Evolutionary conservation across 2,329 filamentous ascomycete genomes (phyloP).

Genomic region (Pseudogymnoascus verrucosus): DNA sequence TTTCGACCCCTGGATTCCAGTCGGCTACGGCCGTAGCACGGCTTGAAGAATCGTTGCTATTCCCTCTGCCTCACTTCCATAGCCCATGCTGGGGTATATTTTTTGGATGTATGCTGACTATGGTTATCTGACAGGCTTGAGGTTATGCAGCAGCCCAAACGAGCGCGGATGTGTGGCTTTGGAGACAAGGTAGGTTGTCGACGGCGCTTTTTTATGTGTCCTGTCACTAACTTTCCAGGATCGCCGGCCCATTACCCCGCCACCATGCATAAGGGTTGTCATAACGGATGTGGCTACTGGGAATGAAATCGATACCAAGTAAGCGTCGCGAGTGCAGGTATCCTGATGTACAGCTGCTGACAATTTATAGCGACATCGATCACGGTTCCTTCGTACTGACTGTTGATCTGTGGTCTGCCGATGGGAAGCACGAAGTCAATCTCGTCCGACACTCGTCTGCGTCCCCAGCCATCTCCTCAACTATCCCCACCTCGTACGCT

Average conservation of each 20-base stretch:
- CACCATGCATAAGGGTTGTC: conserved; percentile 79
- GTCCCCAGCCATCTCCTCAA: conserved; percentile 72
- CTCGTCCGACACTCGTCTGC: conserved; percentile 57
- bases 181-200: conserved; percentile 72
- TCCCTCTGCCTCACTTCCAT: not conserved
- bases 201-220: conserved; percentile 10
- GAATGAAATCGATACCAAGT: conserved; percentile 79
- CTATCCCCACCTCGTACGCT: conserved; percentile 70
- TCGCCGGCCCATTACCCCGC: conserved; percentile 88
- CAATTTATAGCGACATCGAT: conserved; percentile 51
- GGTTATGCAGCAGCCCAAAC: conserved; percentile 83
- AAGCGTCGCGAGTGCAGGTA: conserved; percentile 29
- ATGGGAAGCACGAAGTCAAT: conserved; percentile 56
- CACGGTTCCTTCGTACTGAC: conserved; percentile 60
- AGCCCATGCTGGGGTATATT: not conserved
- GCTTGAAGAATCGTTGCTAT: not conserved
- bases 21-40: not conserved
- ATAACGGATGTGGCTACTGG: conserved; percentile 67
- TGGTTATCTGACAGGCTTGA: conserved; percentile 45
- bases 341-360: conserved; percentile 2
- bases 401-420: conserved; percentile 60
- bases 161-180: conserved; percentile 97
- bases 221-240: conserved; percentile 50
- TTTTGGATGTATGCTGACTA: not conserved
- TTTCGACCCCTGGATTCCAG: not conserved